Evolutionary conservation across 2,329 filamentous ascomycete species (phyloP), one percentile per base, ranked within the genome.

Genomic region (Xylariaceae sp.): DNA sequence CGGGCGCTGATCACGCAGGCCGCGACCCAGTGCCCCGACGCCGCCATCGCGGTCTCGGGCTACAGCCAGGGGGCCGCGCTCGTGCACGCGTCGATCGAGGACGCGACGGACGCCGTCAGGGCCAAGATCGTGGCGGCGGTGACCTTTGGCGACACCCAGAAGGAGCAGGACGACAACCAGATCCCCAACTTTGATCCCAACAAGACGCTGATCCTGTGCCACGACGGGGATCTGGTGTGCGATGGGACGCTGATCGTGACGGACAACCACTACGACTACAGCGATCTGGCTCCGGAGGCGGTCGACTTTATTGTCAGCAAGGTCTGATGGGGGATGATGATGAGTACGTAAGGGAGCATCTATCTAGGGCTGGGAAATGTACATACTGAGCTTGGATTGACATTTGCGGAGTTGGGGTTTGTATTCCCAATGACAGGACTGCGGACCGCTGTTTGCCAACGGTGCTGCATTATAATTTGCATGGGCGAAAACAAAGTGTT

Each of bases 221-320:
- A 72, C 22, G 34, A 48, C 3, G 74, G 70, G 0, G 76, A 79
- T 48, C 59, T 68, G 9, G 74, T 79, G 4, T 79, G 76, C 44
- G 40, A 56, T 3, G 69, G 73, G 26, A 69, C 68, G 0, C 52
- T 66, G 17, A 60, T 68, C 39, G 54, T 68, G 4, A 54, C 67
- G 17, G 62, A 60, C 7, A 50, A 65, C 6, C 70, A 73, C 55
- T 39, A 66, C 26, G 56, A 55, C 3, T 74, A 74, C n/a, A 26
- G 45, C 2, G 47, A 51, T 29, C 31, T 49, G 4, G 42, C 43
- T 0, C 42, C 42, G 12, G 31, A 39, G 22, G 49, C 44, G 15
- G 49, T 48, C 9, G 33, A 34, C 24, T 51, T 50, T 18, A 49
- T 51, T 19, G 38, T 35, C 15, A 26, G 22, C 22, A 26, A 26